A percentile compares a stretch with the other conserved stretches of the same genome.
Evolutionary conservation across 352 stramenopile species (phyloP).

Genomic region (Globisporangium middletonii): DNA sequence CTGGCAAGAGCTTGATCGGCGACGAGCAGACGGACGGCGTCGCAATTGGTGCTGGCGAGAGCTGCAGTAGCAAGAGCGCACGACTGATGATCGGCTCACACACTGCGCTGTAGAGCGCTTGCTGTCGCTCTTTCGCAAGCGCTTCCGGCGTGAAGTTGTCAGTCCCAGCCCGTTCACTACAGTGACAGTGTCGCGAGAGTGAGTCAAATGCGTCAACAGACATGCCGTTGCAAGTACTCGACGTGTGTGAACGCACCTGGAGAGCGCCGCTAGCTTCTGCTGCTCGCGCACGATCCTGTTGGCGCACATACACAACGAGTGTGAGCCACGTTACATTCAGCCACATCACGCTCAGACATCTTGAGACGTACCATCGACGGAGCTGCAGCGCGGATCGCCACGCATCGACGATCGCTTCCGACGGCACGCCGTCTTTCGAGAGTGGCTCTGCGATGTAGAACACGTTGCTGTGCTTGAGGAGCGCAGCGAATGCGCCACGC

Average conservation of each 20-base stretch:
- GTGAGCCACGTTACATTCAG: neutral
- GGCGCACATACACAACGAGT: neutral
- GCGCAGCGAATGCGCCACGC: constrained; percentile 66
- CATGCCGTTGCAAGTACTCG: neutral
- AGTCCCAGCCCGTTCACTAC: constrained; percentile 29
- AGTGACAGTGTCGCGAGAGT: neutral
- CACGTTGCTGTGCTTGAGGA: constrained; percentile 78
- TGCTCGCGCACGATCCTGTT: constrained; percentile 84
- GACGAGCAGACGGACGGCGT: constrained; percentile 18
- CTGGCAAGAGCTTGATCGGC: constrained; percentile 65
- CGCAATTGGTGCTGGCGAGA: constrained; percentile 45
- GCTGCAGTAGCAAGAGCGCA: constrained; percentile 56
- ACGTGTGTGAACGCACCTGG: constrained; percentile 25
- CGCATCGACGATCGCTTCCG: constrained; percentile 60
- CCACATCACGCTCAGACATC: neutral
- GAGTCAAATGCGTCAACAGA: neutral
- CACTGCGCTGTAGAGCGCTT: constrained; percentile 67
- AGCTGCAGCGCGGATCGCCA: constrained; percentile 77
- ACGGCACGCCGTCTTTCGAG: constrained; percentile 46
- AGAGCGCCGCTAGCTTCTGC: constrained; percentile 67
- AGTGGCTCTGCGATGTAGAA: constrained; percentile 64
- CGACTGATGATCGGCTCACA: constrained; percentile 73
- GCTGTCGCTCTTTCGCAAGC: constrained; percentile 59
- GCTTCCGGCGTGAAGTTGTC: constrained; percentile 31
- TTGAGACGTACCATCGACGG: constrained; percentile 59